phyloP scores from a whole-genome alignment of 805 yeast genomes.

The Teunomyces gatunensis region DNA sequence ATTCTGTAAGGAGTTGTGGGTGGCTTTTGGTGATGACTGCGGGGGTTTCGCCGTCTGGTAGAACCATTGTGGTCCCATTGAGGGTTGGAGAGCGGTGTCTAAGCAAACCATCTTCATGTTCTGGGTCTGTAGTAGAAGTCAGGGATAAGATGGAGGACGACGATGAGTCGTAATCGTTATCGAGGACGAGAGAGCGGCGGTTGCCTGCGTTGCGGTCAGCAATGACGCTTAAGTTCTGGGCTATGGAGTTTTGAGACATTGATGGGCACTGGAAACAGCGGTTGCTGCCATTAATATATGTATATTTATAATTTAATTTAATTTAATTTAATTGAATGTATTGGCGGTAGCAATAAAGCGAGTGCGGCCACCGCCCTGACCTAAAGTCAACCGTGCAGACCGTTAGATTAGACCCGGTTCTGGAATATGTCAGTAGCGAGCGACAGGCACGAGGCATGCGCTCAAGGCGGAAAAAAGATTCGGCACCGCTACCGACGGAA shows the following conservation, averaged over 20 bases:
- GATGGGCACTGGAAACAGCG: too few species aligned
- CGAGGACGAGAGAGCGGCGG: constrained; percentile 1
- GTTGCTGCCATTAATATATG: too few species aligned
- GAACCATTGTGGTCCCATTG: not conserved
- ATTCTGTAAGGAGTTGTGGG: not conserved
- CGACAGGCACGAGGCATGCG: too few species aligned
- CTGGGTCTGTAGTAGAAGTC: not conserved
- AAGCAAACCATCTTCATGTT: not conserved
- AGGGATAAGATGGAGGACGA: not conserved
- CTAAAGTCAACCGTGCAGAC: not conserved
- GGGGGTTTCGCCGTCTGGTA: not conserved
- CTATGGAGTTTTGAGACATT: not conserved
- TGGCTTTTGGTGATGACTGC: not conserved
- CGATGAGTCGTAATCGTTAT: constrained; percentile 3
- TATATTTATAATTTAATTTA: too few species aligned
- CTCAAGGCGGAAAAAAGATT: too few species aligned
- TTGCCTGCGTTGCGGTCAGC: not conserved
- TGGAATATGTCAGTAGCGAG: too few species aligned
- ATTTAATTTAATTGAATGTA: too few species aligned
- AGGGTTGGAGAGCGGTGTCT: not conserved
- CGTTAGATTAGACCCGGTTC: not conserved
- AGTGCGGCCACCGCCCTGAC: not conserved
- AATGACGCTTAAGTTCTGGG: not conserved
- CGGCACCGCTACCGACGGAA: not conserved
- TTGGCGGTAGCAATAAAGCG: not conserved